Base-by-base conservation (phyloP, 768 basidiomycete species). In the Suillus spraguei region DNA sequence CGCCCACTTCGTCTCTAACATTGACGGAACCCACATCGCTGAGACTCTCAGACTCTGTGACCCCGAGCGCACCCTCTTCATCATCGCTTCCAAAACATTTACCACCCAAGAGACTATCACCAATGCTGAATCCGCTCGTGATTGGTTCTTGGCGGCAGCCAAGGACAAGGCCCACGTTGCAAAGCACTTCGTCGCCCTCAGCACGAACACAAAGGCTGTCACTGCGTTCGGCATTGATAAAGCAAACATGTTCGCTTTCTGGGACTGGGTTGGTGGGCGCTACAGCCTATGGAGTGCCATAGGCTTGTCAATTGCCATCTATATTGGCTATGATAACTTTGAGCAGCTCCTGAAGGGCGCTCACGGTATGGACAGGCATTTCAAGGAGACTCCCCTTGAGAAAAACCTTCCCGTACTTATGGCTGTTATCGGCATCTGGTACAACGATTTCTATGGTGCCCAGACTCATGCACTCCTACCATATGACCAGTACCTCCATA, bases 61-160 rank as follows among this genome's bases (percentile, higher is more conserved):
- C 76, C 91, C 94, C 1, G 95, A 99, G 77, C 88, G 88, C 33
- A 98, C 97, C 4, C 80, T 99, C 64, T 99, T 99, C 84, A 97
- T 99, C 80, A 90, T 99, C 70, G 97, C 97, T n/a, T 90, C 87
- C 76, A 99, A 99, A 85, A 99, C 97, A 3, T 99, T 99, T 77
- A 99, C 97, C 22, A 99, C 97, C 10, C 97, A 99, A 80, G 97
- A 99, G 83, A 99, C 97, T 20, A 98, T 99, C 81, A 99, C 97
- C 67, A 99, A 99, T 75, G 97, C 97, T 44, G 92, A 93, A 77
- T 90, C 86, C 52, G 97, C 97, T 14, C 86, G 92, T 49, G 88
- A 88, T 56, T 99, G 97, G 97, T 99, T 99, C 90, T 83, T 99
- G 60, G 72, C 79, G 22, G 76, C 80, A 6, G 96, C 97, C 22